Conservation (phyloP, 2,329 filamentous ascomycete species). For the Alternaria triticina region DNA sequence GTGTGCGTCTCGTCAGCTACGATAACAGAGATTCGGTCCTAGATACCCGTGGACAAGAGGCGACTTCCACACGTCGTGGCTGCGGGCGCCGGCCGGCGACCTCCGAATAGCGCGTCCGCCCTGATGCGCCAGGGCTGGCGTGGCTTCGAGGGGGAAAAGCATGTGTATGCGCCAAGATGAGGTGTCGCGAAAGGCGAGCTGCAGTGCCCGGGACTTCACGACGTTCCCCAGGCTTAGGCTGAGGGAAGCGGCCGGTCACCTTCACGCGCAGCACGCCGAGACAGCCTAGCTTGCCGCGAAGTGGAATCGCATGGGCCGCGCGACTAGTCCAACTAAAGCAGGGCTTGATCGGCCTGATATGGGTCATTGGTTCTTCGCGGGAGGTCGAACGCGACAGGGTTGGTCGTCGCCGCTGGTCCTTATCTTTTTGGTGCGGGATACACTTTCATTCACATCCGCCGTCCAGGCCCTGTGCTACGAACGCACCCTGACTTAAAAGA, state of each 20-base stretch:
- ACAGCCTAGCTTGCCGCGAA: slow-evolving; percentile 7
- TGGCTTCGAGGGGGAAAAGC: slow-evolving; percentile 10
- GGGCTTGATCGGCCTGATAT: slow-evolving; percentile 10
- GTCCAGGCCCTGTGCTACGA: slow-evolving; percentile 15
- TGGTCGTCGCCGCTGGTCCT: slow-evolving; percentile 33
- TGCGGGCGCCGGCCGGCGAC: slow-evolving; percentile 3
- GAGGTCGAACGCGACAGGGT: slow-evolving; percentile 9
- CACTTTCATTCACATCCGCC: slow-evolving; percentile 10
- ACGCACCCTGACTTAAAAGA: slow-evolving; percentile 15
- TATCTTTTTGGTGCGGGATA: slow-evolving; percentile 42
- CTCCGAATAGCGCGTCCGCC: slow-evolving; percentile 1
- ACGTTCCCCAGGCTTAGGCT: slow-evolving; percentile 4
- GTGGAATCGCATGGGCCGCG: slow-evolving; percentile 12
- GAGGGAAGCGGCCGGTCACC: slow-evolving; percentile 5
- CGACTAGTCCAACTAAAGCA: slow-evolving; percentile 8
- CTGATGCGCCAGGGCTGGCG: slow-evolving; percentile 1
- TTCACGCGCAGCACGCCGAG: slow-evolving; percentile 10
- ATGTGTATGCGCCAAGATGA: background rate
- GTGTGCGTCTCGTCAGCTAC: background rate
- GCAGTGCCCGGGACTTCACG: background rate
- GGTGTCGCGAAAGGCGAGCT: slow-evolving; percentile 8
- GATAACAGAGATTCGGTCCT: slow-evolving; percentile 13
- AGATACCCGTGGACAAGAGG: slow-evolving; percentile 10
- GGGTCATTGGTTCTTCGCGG: slow-evolving; percentile 11
- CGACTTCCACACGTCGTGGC: slow-evolving; percentile 5